Evolutionary conservation across 2,329 filamentous ascomycete species (phyloP).

Genomic region (Sclerotiophoma versabilis): DNA sequence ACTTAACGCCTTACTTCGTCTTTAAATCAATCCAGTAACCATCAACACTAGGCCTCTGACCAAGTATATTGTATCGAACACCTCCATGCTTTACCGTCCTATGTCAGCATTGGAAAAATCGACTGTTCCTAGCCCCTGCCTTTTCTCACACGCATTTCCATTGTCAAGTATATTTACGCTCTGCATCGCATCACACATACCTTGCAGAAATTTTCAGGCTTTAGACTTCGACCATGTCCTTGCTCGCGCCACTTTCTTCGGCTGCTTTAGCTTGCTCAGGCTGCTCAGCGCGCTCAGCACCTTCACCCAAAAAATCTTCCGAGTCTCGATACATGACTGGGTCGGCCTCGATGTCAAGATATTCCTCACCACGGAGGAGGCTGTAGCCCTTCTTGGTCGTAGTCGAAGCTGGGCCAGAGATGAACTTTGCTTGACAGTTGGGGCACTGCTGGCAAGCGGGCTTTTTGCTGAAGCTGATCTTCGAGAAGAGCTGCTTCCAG

Average conservation of each 20-base stretch:
- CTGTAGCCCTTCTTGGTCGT: slow-evolving; percentile 17
- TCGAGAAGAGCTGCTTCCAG: slow-evolving; percentile 1
- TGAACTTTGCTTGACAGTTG: slow-evolving; percentile 10
- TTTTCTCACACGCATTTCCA: too few relatives aligned
- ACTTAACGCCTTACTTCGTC: neutral
- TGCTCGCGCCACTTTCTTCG: slow-evolving; percentile 1
- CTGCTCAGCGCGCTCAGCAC: slow-evolving; percentile 11
- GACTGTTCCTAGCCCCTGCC: too few relatives aligned
- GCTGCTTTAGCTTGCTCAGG: slow-evolving; percentile 2
- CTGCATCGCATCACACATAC: too few relatives aligned
- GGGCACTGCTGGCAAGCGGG: slow-evolving; percentile 11
- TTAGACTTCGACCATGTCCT: neutral
- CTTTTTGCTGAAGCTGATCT: neutral
- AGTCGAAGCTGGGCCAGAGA: neutral
- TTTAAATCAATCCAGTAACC: too few relatives aligned
- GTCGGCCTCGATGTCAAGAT: slow-evolving; percentile 15
- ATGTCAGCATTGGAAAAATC: too few relatives aligned
- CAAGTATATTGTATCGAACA: too few relatives aligned
- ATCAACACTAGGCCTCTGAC: neutral
- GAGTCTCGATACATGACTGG: slow-evolving; percentile 13
- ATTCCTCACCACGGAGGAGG: slow-evolving; percentile 16
- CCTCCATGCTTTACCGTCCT: too few relatives aligned
- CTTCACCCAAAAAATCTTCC: slow-evolving; percentile 15
- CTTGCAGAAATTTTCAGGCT: too few relatives aligned
- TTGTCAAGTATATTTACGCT: too few relatives aligned